phyloP scores from a whole-genome alignment of 345 rosid species.

The Mangifera indica region DNA sequence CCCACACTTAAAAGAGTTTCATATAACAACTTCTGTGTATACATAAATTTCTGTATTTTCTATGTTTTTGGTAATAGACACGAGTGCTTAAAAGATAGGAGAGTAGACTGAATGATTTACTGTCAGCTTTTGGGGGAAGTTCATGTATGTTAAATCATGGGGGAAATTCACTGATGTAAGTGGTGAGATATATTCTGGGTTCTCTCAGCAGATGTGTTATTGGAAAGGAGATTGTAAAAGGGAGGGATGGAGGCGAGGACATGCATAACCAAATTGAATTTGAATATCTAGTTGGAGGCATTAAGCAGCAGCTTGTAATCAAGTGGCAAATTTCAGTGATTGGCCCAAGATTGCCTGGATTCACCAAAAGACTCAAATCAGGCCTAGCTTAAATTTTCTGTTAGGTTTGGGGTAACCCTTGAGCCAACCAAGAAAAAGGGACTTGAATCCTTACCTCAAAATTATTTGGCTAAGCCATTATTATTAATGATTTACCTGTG shows the following conservation, averaged over 20 bases:
- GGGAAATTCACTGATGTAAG: background rate
- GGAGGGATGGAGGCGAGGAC: no score
- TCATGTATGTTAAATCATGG: slow-evolving; percentile 1
- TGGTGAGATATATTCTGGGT: background rate
- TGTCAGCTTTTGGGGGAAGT: background rate
- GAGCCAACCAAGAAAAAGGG: background rate
- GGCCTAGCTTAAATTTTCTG: background rate
- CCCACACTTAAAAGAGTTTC: background rate
- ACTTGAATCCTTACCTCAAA: background rate
- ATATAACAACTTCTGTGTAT: background rate
- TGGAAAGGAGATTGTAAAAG: background rate
- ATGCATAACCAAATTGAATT: background rate
- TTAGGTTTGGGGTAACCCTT: background rate
- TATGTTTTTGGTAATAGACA: background rate
- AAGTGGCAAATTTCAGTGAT: background rate
- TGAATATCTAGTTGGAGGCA: background rate
- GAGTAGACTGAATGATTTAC: background rate
- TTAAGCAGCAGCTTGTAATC: background rate
- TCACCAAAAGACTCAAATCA: background rate
- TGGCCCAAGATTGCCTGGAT: background rate
- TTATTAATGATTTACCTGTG: background rate
- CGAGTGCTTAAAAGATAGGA: background rate
- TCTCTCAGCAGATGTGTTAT: background rate
- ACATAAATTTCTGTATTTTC: no score
- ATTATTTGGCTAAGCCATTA: background rate